phyloP scores from a whole-genome alignment of 2,329 filamentous ascomycete species.

The Trichoderma breve region DNA sequence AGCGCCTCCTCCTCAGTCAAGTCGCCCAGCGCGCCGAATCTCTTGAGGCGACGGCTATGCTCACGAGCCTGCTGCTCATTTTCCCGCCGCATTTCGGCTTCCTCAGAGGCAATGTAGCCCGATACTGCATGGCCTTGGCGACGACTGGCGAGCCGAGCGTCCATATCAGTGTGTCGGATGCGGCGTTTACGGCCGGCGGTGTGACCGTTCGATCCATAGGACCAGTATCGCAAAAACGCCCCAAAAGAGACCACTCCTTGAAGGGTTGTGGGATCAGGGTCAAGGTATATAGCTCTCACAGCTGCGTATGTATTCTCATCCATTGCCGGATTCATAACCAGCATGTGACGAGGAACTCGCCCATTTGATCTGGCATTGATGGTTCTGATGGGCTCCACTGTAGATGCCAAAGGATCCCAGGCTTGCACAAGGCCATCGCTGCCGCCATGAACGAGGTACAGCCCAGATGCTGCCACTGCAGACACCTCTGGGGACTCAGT shows the following conservation, averaged over 20 bases:
- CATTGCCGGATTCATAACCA: slow-evolving; percentile 53
- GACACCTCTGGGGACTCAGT: slow-evolving; percentile 89
- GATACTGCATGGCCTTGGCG: slow-evolving; percentile 66
- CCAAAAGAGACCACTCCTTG: slow-evolving; percentile 86
- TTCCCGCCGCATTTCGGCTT: slow-evolving; percentile 74
- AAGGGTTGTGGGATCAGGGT: slow-evolving; percentile 81
- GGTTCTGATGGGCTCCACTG: slow-evolving; percentile 73
- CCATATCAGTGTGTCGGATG: slow-evolving; percentile 62
- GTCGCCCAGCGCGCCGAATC: slow-evolving; percentile 70
- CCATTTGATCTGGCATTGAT: slow-evolving; percentile 82
- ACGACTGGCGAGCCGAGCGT: slow-evolving; percentile 47
- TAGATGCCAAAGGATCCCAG: slow-evolving; percentile 93
- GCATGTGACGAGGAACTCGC: slow-evolving; percentile 71
- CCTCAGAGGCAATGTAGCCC: slow-evolving; percentile 84
- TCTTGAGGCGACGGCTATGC: slow-evolving; percentile 65
- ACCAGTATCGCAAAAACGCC: slow-evolving; percentile 87
- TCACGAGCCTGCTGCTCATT: slow-evolving; percentile 66
- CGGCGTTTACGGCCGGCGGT: slow-evolving; percentile 76
- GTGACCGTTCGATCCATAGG: slow-evolving; percentile 80
- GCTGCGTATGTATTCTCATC: slow-evolving; percentile 74
- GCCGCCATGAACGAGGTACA: slow-evolving; percentile 89
- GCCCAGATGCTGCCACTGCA: slow-evolving; percentile 74
- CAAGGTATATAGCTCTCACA: slow-evolving; percentile 79
- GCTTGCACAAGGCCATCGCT: slow-evolving; percentile 93
- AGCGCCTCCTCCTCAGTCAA: slow-evolving; percentile 65